Evolutionary conservation across 768 basidiomycete genomes (phyloP).

Genomic region (Podaxis pistillaris): DNA sequence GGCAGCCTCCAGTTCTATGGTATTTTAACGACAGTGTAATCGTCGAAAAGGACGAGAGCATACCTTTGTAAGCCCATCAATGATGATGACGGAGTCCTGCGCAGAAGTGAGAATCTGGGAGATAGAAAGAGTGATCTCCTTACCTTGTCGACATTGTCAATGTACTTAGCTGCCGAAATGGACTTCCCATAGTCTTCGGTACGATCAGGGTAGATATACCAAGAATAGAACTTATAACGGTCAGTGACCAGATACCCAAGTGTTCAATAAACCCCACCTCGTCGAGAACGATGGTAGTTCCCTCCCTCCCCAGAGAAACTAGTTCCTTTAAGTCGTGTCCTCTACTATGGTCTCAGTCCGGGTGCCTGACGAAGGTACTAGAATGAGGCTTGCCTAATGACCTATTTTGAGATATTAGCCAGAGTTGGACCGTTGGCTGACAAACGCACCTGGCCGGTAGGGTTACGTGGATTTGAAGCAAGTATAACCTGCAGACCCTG

Average conservation of each 20-base stretch:
- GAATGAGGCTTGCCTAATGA: constrained; percentile 41
- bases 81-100: constrained; percentile 77
- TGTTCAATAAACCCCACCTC: constrained; percentile 46
- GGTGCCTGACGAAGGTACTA: neutral
- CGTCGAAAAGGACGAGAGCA: neutral
- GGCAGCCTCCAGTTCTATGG: constrained; percentile 92
- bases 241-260: neutral
- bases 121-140: constrained; percentile 14
- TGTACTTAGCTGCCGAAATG: constrained; percentile 77
- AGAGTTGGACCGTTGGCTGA: neutral
- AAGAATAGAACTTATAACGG: constrained; percentile 79
- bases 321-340: constrained; percentile 82
- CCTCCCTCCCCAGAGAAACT: constrained; percentile 68
- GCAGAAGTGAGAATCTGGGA: neutral
- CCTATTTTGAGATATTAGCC: constrained; percentile 29
- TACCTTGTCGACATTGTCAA: constrained; percentile 83
- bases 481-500: constrained; percentile 85
- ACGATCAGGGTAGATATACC: constrained; percentile 89
- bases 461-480: constrained; percentile 94
- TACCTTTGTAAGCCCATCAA: constrained; percentile 93
- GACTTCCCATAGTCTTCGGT: constrained; percentile 73
- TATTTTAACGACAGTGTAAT: neutral
- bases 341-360: constrained; percentile 30
- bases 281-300: constrained; percentile 82
- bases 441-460: constrained; percentile 79